Evolutionary conservation across 2,329 filamentous ascomycete genomes (phyloP).

Genomic region (Phymatotrichopsis omnivora): DNA sequence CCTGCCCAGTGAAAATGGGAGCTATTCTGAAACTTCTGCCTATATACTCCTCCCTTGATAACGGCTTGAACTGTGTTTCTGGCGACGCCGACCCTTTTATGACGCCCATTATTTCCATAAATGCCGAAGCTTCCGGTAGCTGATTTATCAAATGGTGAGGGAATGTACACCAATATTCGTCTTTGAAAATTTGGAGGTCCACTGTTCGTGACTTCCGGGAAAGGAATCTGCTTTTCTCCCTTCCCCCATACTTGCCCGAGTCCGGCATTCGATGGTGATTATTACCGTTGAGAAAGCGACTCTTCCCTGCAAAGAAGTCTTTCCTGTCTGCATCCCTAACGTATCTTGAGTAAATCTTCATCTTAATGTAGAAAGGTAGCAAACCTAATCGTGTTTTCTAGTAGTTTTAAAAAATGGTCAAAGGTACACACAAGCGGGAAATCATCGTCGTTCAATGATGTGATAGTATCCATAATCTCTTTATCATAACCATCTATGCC

Average conservation of each 20-base stretch:
- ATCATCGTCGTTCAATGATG: slow-evolving; percentile 26
- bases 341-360: neutral
- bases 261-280: no score
- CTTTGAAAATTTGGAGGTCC: slow-evolving; percentile 1
- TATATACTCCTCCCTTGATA: slow-evolving; percentile 19
- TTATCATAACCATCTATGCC: neutral
- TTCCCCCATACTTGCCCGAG: no score
- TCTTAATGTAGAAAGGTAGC: neutral
- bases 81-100: slow-evolving; percentile 31
- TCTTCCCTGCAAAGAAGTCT: slow-evolving; percentile 17
- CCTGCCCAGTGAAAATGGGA: slow-evolving; percentile 11
- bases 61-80: slow-evolving; percentile 21
- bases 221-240: no score
- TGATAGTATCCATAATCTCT: slow-evolving; percentile 23
- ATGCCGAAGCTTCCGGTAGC: slow-evolving; percentile 26
- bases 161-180: slow-evolving; percentile 1
- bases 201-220: slow-evolving; percentile 1
- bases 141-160: neutral
- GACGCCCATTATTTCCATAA: slow-evolving; percentile 33
- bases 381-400: slow-evolving; percentile 20
- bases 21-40: slow-evolving; percentile 7
- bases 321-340: slow-evolving; percentile 10
- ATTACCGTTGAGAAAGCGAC: no score
- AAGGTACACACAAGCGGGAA: slow-evolving; percentile 34
- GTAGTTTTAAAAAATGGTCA: slow-evolving; percentile 30